These are phyloP conservation scores for Aspergillus transmontanensis DNA, from an alignment of 2,329 filamentous ascomycete genomes.

Conservation along the genomic window DNA sequence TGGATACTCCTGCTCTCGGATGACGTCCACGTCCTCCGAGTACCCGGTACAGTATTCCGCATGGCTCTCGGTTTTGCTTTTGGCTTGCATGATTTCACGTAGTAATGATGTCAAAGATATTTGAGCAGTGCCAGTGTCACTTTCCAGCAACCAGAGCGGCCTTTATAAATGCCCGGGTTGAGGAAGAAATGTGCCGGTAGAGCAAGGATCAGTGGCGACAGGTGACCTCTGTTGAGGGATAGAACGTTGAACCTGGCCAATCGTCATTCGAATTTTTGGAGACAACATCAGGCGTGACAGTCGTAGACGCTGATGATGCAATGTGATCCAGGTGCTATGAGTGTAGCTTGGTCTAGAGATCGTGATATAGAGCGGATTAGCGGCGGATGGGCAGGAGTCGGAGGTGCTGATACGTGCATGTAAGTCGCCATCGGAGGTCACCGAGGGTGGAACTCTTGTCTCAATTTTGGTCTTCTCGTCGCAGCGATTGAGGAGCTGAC, in stretches of 20 bases:
- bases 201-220: not conserved
- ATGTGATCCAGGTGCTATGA: not conserved
- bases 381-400: not conserved
- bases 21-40: constrained; percentile 49
- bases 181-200: not conserved
- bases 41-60: constrained; percentile 36
- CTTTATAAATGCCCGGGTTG: not conserved
- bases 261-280: not conserved
- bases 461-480: not conserved
- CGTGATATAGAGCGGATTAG: not conserved
- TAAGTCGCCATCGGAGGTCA: constrained; percentile 23
- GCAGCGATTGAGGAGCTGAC: not conserved
- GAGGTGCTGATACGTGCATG: not conserved
- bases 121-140: not conserved
- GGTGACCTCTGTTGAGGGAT: not conserved
- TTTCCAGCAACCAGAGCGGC: not conserved
- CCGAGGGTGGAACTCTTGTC: constrained; percentile 18
- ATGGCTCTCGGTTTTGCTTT: constrained; percentile 2
- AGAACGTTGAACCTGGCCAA: not conserved
- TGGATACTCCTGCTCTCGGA: constrained; percentile 53
- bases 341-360: not conserved
- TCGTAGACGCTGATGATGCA: not conserved
- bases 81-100: constrained; percentile 3
- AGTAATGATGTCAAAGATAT: not conserved
- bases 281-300: not conserved